Evolutionary conservation across 257 asterid genomes (phyloP).

Genomic region (Solanum clarkiae): DNA sequence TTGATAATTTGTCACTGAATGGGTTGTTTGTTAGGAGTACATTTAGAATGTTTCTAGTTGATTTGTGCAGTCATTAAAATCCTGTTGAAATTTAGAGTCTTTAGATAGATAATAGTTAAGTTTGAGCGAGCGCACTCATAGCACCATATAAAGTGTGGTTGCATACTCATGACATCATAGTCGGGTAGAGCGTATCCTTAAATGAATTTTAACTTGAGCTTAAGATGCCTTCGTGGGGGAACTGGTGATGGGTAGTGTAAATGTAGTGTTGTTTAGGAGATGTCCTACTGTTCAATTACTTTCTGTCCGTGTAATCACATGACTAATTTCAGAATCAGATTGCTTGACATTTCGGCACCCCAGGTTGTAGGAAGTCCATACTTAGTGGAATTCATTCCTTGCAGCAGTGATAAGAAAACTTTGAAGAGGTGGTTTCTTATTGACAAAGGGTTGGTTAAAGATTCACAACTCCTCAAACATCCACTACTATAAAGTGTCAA

Average conservation of each 20-base stretch:
- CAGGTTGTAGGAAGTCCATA: conserved; percentile 35
- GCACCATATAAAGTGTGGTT: too few species aligned
- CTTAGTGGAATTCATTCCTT: conserved; percentile 57
- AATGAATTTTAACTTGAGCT: too few species aligned
- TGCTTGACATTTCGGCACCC: background rate
- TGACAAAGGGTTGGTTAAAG: conserved; percentile 61
- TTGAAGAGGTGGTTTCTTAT: conserved; percentile 73
- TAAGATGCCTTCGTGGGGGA: too few species aligned
- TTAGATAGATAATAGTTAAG: background rate
- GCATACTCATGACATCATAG: too few species aligned
- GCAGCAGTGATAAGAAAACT: conserved; percentile 48
- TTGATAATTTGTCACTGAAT: background rate
- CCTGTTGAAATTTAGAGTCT: background rate
- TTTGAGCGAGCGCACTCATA: too few species aligned
- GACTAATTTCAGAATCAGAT: background rate
- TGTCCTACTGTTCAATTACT: conserved; percentile 33
- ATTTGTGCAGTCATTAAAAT: background rate
- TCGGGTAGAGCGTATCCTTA: too few species aligned
- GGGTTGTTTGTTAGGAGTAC: background rate
- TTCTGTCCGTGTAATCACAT: background rate
- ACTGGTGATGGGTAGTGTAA: too few species aligned
- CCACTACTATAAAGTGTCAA: background rate
- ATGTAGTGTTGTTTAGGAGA: conserved; percentile 18
- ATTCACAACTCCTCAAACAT: background rate
- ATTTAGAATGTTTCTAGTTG: background rate